A percentile compares a stretch with the other conserved stretches of the same genome.
phyloP scores from a whole-genome alignment of 78 protist genomes.

The Bodo saltans region DNA sequence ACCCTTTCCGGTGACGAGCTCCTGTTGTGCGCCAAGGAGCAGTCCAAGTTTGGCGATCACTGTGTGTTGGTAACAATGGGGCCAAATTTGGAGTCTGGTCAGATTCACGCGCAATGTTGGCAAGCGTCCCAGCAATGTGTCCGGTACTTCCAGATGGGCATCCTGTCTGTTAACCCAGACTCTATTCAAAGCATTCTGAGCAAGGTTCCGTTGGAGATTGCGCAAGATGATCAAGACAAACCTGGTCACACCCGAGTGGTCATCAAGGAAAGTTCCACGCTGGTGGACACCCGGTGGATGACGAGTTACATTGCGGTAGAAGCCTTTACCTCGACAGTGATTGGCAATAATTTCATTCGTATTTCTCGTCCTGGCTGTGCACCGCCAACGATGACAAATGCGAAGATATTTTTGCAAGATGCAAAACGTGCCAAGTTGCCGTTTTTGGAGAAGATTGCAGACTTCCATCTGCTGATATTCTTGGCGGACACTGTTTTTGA shows the following conservation, averaged over 20 bases:
- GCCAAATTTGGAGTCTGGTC: background rate
- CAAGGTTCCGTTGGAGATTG: background rate
- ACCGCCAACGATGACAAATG: background rate
- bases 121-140: slow-evolving; percentile 16
- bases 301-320: background rate
- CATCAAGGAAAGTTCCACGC: background rate
- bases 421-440: background rate
- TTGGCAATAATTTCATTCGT: background rate
- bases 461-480: slow-evolving; percentile 25
- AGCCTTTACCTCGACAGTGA: background rate
- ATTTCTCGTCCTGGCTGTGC: slow-evolving; percentile 4
- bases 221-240: background rate
- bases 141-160: background rate
- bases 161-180: background rate
- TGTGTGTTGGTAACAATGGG: background rate
- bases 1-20: background rate
- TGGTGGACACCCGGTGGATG: slow-evolving; percentile 14
- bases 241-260: background rate
- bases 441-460: slow-evolving; percentile 11
- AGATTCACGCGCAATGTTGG: background rate
- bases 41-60: background rate
- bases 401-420: background rate
- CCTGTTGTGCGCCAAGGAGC: slow-evolving; percentile 5
- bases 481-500: background rate
- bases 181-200: background rate